Conservation (phyloP, 192 early-diverging fungal genomes). For the Phlyctochytrium planicorne region DNA sequence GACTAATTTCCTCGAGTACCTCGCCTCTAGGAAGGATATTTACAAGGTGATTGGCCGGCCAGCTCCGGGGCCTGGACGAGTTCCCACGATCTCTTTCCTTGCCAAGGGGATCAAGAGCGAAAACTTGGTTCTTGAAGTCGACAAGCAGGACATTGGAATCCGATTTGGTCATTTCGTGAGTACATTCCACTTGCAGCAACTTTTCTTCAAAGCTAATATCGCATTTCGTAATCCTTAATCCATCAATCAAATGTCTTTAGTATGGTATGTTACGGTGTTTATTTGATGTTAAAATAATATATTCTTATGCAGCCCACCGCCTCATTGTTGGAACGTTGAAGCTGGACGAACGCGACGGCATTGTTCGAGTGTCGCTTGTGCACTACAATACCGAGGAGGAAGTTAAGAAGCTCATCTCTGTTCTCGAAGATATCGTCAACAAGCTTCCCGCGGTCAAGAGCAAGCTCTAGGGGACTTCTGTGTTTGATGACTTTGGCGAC, state of each 20-base stretch:
- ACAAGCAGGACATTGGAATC: slow-evolving; percentile 10
- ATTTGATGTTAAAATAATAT: too few relatives aligned
- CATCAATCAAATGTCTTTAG: too few relatives aligned
- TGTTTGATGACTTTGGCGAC: too few relatives aligned
- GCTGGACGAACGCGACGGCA: slow-evolving; percentile 23
- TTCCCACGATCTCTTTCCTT: slow-evolving; percentile 3
- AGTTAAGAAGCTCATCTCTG: slow-evolving; percentile 22
- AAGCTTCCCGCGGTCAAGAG: too few relatives aligned
- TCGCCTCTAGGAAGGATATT: slow-evolving; percentile 1
- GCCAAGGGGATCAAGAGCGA: slow-evolving; percentile 10
- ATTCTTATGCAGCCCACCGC: slow-evolving; percentile 16
- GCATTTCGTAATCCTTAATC: too few relatives aligned
- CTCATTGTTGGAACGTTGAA: slow-evolving; percentile 11
- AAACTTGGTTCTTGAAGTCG: slow-evolving; percentile 13
- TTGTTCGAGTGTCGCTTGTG: slow-evolving; percentile 28
- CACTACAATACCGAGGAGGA: slow-evolving; percentile 39
- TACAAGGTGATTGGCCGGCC: slow-evolving; percentile 6
- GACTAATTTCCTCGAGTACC: slow-evolving; percentile 1
- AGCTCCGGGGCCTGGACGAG: not conserved
- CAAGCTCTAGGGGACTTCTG: too few relatives aligned
- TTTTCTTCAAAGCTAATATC: too few relatives aligned
- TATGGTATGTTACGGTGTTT: too few relatives aligned
- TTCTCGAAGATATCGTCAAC: too few relatives aligned
- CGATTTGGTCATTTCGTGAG: slow-evolving; percentile 16
- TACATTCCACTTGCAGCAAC: not conserved